Evolutionary conservation across 768 basidiomycete species (phyloP), one percentile per base, ranked within the genome.

Genomic region (Pulveroboletus sp.): DNA sequence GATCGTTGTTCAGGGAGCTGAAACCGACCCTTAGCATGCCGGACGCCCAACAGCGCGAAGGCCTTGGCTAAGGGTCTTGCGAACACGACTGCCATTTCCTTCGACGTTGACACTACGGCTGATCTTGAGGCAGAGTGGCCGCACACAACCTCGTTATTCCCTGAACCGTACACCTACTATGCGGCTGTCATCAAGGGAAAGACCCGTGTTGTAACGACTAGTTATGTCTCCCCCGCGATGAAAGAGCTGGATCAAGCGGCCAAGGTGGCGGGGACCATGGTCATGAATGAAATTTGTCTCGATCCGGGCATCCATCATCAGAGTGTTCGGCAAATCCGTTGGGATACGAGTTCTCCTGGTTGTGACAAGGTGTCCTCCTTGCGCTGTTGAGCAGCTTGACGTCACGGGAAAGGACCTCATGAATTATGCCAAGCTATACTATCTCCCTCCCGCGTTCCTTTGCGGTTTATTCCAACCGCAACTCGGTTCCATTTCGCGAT

Each of bases 271-370:
- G 94, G 94, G 6, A 91, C 97, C 61, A 76, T 93, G 44, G 90
- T 97, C 55, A 77, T 98, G 79, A 99, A 99, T 71, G 97, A 99
- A 74, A 90, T 99, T 60, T 97, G 97, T 43, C 79, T 99, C 36
- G 95, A 97, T 69, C 94, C 94, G 40, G 94, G 94, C 64, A 90
- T 95, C 51, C 90, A 94, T 68, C 91, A 94, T 68, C 93, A 6
- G 86, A 91, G 59, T 87, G 87, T 63, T 82, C 92, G 5, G 84
- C 85, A 63, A 99, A 98, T 74, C 94, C 97, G 3, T 85, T 98
- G 48, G 95, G 95, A 11, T 99, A 97, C 83, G 97, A 97, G 69
- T 97, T 99, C 75, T 97, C 93, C 32, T 98, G 97, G 97, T 95
- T 92, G 7, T 90, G 94, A 8, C 87, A 92, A 20, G 95, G 94